Base-by-base conservation (phyloP, 176 grass and related monocot species). In the Saccharum spontaneum region DNA sequence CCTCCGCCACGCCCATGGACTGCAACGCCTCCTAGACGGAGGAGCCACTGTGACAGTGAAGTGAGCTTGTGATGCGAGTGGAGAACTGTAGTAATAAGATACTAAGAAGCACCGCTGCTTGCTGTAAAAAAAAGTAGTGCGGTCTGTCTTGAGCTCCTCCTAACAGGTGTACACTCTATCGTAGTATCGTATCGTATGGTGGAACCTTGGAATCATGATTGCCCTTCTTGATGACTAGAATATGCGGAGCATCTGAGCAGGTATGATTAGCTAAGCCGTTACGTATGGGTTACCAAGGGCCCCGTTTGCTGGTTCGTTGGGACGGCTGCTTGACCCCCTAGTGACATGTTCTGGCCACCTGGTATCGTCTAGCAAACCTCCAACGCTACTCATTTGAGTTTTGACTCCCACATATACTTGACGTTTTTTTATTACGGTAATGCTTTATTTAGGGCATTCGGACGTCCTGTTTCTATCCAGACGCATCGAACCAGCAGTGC, bases 181-280 rank as follows among this genome's bases (percentile, higher is more conserved):
- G 20, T 60, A 60, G 46, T 49, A 49, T 16, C 14, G 14, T 49
- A 12, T 57, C 22, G 8, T 60, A 60, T 60, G 55, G 55, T 60
- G 9, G 57, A 61, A 61, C 57, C 57, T 17, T 18, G 8, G 73
- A 13, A 6, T 38, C 5, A 34, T 57, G 48, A n/a, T 59, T 76
- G 74, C 49, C 48, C 12, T 36, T 13, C 17, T 15, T 34, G 6
- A 7, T 49, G 63, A 50, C 34, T 31, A 44, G 41, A 80, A 50
- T 67, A 49, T 67, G 12, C 61, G 26, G 62, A n/a, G 67, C 36
- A n/a, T 9, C 67, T 22, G 12, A 4, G 48, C 23, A 34, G 64
- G 24, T 69, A 17, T 13, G 30, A 50, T 69, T 69, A 70, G 83
- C 38, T 78, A 75, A 87, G 62, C 71, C 36, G 34, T 68, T 71